These are phyloP conservation scores for Cadophora gregata DNA, from an alignment of 2,329 filamentous ascomycete genomes.

Conservation along the genomic window DNA sequence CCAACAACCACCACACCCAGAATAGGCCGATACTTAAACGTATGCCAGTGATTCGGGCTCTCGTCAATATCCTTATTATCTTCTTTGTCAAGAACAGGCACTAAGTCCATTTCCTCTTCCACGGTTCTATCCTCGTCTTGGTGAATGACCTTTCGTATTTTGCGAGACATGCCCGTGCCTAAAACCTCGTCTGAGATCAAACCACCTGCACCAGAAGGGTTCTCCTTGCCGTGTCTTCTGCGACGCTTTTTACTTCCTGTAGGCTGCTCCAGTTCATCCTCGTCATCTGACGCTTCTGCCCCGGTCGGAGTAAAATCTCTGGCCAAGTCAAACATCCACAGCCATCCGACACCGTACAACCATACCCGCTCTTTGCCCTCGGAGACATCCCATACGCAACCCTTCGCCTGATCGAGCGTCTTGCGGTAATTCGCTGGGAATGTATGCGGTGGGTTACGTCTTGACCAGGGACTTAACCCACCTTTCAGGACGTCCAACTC, in stretches of 20 bases:
- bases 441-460: slow-evolving; percentile 76
- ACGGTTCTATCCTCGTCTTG: slow-evolving; percentile 49
- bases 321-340: slow-evolving; percentile 90
- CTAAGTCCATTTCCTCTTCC: slow-evolving; percentile 43
- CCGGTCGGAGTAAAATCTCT: slow-evolving; percentile 62
- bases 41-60: slow-evolving; percentile 66
- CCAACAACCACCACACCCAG: slow-evolving; percentile 68
- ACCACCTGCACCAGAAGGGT: slow-evolving; percentile 62
- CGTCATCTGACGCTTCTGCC: slow-evolving; percentile 40
- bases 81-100: slow-evolving; percentile 24
- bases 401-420: slow-evolving; percentile 81
- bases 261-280: slow-evolving; percentile 30
- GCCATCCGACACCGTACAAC: slow-evolving; percentile 84
- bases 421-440: slow-evolving; percentile 77
- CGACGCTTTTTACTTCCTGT: slow-evolving; percentile 43
- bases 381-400: slow-evolving; percentile 79
- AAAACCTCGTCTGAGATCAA: slow-evolving; percentile 48
- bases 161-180: slow-evolving; percentile 48
- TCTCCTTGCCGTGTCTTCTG: slow-evolving; percentile 37
- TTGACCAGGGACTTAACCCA: slow-evolving; percentile 82
- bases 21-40: slow-evolving; percentile 94
- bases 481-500: slow-evolving; percentile 82
- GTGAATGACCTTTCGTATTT: slow-evolving; percentile 46
- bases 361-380: slow-evolving; percentile 69
- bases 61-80: slow-evolving; percentile 27